Evolutionary conservation across 1,139 yeast genomes (phyloP).

Genomic region (Zygosaccharomyces sapae): DNA sequence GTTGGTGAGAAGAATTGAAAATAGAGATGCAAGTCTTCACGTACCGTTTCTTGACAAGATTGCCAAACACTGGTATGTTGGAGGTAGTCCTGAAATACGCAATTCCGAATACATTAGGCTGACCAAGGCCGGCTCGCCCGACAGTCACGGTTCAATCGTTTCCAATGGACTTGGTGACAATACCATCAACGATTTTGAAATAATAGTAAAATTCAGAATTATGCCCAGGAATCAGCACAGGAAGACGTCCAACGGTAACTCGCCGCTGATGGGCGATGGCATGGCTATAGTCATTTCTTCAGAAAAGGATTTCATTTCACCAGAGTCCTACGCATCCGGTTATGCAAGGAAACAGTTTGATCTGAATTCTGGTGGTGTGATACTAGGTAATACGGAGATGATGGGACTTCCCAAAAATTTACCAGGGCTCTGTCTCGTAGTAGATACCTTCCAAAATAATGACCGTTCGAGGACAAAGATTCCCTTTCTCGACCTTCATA

Average conservation of each 20-base stretch:
- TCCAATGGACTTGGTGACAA: slow-evolving; percentile 38
- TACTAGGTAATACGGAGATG: slow-evolving; percentile 25
- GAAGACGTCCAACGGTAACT: slow-evolving; percentile 61
- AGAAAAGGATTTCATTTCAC: slow-evolving; percentile 28
- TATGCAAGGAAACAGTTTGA: slow-evolving; percentile 31
- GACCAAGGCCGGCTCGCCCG: slow-evolving; percentile 48
- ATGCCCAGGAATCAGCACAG: slow-evolving; percentile 47
- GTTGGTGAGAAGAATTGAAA: slow-evolving; percentile 16
- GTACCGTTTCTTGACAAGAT: slow-evolving; percentile 49
- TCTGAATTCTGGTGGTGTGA: slow-evolving; percentile 31
- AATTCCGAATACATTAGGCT: slow-evolving; percentile 51
- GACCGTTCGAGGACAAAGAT: slow-evolving; percentile 12
- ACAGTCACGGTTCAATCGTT: slow-evolving; percentile 54
- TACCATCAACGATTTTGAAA: slow-evolving; percentile 50
- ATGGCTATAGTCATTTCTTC: slow-evolving; percentile 49
- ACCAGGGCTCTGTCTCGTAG: slow-evolving; percentile 32
- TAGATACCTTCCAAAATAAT: slow-evolving; percentile 30
- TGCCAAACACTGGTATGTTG: slow-evolving; percentile 48
- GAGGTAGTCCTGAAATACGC: slow-evolving; percentile 54
- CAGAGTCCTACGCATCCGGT: slow-evolving; percentile 25
- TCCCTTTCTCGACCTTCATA: slow-evolving; percentile 28
- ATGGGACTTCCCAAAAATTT: slow-evolving; percentile 37
- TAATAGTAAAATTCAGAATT: slow-evolving; percentile 67
- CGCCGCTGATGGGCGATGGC: slow-evolving; percentile 76
- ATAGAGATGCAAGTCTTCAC: slow-evolving; percentile 39